Evolutionary conservation across 495 filamentous ascomycete genomes (phyloP).

Genomic region (Aspergillus baeticus): DNA sequence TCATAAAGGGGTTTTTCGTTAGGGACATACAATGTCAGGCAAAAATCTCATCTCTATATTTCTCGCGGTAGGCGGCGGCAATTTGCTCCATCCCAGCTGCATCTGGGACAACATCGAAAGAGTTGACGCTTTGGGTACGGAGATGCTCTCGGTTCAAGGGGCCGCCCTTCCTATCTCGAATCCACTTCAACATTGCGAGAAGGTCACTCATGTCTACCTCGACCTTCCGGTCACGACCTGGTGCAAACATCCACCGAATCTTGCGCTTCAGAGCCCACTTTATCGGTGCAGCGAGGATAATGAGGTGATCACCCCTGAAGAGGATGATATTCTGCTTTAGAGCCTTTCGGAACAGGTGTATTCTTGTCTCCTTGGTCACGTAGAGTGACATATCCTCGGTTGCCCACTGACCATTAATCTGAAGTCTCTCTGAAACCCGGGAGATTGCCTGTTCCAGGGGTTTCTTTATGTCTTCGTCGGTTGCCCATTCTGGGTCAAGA

Average conservation of each 20-base stretch:
- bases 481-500: slow-evolving; percentile 15
- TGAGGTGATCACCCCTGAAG: slow-evolving; percentile 10
- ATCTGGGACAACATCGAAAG: slow-evolving; percentile 11
- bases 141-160: slow-evolving; percentile 6
- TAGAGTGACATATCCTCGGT: slow-evolving; percentile 12
- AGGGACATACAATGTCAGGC: slow-evolving; percentile 3
- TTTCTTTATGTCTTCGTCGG: slow-evolving; percentile 13
- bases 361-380: slow-evolving; percentile 13
- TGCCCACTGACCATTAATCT: slow-evolving; percentile 8
- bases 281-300: slow-evolving; percentile 12
- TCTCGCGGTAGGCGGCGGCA: slow-evolving; percentile 12
- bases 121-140: slow-evolving; percentile 10
- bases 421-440: slow-evolving; percentile 9
- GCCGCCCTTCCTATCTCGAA: slow-evolving; percentile 8
- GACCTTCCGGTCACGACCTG: slow-evolving; percentile 1
- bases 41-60: slow-evolving; percentile 15
- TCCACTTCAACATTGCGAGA: slow-evolving; percentile 14
- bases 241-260: slow-evolving; percentile 11
- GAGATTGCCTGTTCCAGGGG: slow-evolving; percentile 12
- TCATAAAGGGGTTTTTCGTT: background rate
- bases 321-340: slow-evolving; percentile 15
- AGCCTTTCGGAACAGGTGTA: slow-evolving; percentile 13
- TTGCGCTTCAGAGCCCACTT: slow-evolving; percentile 16
- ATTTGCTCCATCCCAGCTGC: slow-evolving; percentile 12
- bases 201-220: slow-evolving; percentile 14